phyloP scores from a whole-genome alignment of 257 asterid genomes.

The Solanum medicagineum region DNA sequence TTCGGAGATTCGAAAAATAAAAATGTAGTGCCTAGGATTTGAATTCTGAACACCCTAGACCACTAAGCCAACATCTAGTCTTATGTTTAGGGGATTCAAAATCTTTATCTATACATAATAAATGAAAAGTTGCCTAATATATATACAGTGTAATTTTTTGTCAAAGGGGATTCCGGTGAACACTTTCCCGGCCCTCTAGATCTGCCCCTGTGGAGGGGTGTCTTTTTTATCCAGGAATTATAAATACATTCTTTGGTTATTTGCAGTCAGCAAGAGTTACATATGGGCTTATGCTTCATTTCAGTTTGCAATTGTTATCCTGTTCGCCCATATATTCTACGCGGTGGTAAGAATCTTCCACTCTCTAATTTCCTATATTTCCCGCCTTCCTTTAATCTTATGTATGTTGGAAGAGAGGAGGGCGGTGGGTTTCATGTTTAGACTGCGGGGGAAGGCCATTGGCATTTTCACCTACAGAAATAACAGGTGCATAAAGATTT shows the following conservation, averaged over 20 bases:
- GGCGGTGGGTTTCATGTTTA: neutral
- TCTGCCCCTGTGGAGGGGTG: neutral
- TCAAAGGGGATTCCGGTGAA: no score
- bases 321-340: constrained; percentile 86
- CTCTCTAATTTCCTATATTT: neutral
- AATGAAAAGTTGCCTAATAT: no score
- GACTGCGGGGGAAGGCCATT: neutral
- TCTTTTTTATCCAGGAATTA: neutral
- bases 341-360: constrained; percentile 48
- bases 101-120: no score
- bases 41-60: no score
- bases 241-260: neutral
- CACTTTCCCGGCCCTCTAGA: no score
- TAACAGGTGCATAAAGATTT: neutral
- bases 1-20: no score
- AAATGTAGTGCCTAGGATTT: no score
- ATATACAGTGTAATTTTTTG: no score
- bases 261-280: constrained; percentile 85
- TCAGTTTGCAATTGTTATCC: constrained; percentile 91
- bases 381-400: neutral
- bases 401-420: neutral
- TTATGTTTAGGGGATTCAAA: no score
- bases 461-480: neutral
- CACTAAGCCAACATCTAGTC: no score
- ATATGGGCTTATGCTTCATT: constrained; percentile 97